Conservation (phyloP, 176 grass and related monocot species). For the Typha latifolia region DNA sequence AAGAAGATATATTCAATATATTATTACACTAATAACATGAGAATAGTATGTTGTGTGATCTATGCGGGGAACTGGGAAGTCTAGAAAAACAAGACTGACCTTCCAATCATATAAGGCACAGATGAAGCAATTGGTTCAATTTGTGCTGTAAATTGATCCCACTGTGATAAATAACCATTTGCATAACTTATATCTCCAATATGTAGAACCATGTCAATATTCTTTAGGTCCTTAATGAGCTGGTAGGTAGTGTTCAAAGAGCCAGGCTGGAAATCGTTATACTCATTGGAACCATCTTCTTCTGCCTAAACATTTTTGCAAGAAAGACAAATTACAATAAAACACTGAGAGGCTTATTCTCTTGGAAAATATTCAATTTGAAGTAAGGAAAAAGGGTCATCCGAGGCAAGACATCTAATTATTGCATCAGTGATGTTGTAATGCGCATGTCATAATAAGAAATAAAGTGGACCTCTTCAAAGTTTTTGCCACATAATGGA, state of each 20-base stretch:
- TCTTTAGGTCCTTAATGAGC: conserved; percentile 68
- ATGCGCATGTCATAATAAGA: neutral
- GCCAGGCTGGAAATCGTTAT: conserved; percentile 63
- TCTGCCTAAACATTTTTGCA: conserved; percentile 49
- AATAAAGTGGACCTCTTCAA: neutral
- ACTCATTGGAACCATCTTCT: conserved; percentile 77
- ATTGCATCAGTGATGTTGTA: too few species aligned
- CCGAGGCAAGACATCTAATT: too few species aligned
- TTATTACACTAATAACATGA: neutral
- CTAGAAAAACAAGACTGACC: conserved; percentile 32
- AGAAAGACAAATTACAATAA: conserved; percentile 7
- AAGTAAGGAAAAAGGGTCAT: conserved; percentile 6
- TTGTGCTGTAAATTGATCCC: conserved; percentile 93
- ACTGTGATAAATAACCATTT: conserved; percentile 89
- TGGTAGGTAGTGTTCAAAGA: conserved; percentile 86
- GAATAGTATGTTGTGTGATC: neutral
- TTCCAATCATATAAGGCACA: conserved; percentile 86
- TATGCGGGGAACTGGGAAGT: neutral
- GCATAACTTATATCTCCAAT: conserved; percentile 78
- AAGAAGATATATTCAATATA: conserved; percentile 1
- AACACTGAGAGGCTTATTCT: neutral
- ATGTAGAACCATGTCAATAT: conserved; percentile 79
- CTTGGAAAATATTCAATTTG: neutral
- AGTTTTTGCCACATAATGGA: conserved; percentile 1
- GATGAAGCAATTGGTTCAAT: conserved; percentile 72